Percentiles rank a stretch among this genome's conserved stretches.
Conservation (phyloP, 148 eudicot species). For the Persicaria tinctoria region DNA sequence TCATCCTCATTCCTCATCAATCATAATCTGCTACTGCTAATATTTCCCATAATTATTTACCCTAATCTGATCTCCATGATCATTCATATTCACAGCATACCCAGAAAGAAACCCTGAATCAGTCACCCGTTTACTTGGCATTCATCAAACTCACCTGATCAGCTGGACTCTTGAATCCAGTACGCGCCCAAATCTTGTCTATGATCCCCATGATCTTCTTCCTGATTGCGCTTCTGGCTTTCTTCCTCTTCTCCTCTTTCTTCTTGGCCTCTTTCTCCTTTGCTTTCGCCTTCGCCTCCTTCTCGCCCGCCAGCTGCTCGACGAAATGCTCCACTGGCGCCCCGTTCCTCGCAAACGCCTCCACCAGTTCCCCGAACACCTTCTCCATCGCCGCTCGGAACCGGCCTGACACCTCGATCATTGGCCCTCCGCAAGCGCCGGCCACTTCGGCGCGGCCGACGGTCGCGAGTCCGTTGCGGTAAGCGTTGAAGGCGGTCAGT, state of each 20-base stretch:
- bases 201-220: background rate
- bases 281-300: slow-evolving; percentile 12
- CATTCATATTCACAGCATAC: background rate
- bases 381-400: slow-evolving; percentile 23
- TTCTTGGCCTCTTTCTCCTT: background rate
- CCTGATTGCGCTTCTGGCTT: background rate
- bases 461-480: slow-evolving; percentile 20
- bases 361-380: slow-evolving; percentile 22
- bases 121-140: background rate
- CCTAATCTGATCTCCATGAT: background rate
- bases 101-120: background rate
- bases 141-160: background rate
- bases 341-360: slow-evolving; percentile 20
- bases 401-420: background rate
- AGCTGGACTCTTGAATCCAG: background rate
- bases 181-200: slow-evolving; percentile 1
- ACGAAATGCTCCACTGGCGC: slow-evolving; percentile 20
- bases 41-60: background rate
- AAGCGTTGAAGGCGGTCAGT: slow-evolving; percentile 33
- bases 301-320: slow-evolving; percentile 16
- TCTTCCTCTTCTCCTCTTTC: background rate
- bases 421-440: background rate
- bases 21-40: background rate
- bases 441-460: slow-evolving; percentile 27
- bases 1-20: background rate